Evolutionary conservation across 306 rosid genomes (phyloP).

Genomic region (Vicia villosa): DNA sequence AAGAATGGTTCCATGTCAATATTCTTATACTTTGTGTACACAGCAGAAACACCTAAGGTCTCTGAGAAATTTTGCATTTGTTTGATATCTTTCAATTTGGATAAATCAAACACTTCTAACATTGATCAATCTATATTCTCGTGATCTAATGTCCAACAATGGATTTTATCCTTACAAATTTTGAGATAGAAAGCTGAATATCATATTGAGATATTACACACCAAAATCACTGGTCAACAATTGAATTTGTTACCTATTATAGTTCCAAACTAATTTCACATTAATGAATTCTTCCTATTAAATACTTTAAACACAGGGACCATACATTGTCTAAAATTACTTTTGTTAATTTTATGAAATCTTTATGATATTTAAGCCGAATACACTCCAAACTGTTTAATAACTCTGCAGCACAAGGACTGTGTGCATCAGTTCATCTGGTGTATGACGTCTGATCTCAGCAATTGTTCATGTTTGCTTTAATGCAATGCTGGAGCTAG

Average conservation of each 20-base stretch:
- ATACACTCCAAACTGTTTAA: background rate
- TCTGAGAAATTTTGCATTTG: background rate
- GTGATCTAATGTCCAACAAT: background rate
- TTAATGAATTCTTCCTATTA: background rate
- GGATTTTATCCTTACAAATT: background rate
- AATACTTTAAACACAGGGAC: background rate
- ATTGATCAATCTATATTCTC: slow-evolving; percentile 2
- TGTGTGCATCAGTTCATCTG: slow-evolving; percentile 18
- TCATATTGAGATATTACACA: background rate
- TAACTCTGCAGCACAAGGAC: background rate
- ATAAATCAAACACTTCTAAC: slow-evolving; percentile 8
- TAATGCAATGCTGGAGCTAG: background rate
- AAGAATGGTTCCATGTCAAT: background rate
- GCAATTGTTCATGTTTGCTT: slow-evolving; percentile 8
- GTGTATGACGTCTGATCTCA: background rate
- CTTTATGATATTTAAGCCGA: background rate
- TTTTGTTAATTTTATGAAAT: background rate
- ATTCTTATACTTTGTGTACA: background rate
- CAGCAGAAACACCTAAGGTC: background rate
- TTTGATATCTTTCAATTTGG: slow-evolving; percentile 4
- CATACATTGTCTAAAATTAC: background rate
- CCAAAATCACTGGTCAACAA: background rate
- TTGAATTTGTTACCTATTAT: background rate
- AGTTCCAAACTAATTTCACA: background rate
- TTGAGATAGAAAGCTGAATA: background rate